A percentile compares a stretch with the other conserved stretches of the same genome.
Evolutionary conservation across 2,329 filamentous ascomycete species (phyloP).

Genomic region (Zymoseptoria pseudotritici): DNA sequence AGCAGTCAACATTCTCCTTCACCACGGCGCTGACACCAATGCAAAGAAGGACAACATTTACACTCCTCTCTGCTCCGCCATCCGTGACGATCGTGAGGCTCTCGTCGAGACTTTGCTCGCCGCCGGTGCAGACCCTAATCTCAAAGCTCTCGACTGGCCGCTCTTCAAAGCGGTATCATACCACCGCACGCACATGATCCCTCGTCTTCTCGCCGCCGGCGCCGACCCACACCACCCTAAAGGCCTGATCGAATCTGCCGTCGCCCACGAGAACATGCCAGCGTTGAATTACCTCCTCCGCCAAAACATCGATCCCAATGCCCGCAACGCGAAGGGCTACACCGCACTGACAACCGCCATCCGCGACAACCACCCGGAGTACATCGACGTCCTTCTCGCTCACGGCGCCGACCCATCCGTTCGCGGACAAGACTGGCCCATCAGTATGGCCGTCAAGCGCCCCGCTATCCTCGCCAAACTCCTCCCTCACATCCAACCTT

Average conservation of each 20-base stretch:
- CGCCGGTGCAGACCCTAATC: conserved; percentile 46
- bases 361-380: conserved; percentile 50
- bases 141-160: conserved; percentile 56
- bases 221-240: conserved; percentile 53
- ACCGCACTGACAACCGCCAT: conserved; percentile 62
- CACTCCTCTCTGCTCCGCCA: conserved; percentile 60
- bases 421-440: conserved; percentile 62
- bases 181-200: conserved; percentile 54
- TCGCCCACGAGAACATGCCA: conserved; percentile 54
- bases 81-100: conserved; percentile 57
- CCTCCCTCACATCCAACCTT: conserved; percentile 50
- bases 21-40: conserved; percentile 55
- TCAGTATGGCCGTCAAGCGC: conserved; percentile 59
- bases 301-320: conserved; percentile 54
- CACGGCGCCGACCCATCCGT: conserved; percentile 56
- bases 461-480: conserved; percentile 54
- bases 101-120: conserved; percentile 54
- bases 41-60: conserved; percentile 58
- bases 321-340: conserved; percentile 40
- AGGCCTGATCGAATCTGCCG: conserved; percentile 59
- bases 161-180: conserved; percentile 63
- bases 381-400: conserved; percentile 52
- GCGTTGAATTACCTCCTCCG: conserved; percentile 55
- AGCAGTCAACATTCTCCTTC: conserved; percentile 53
- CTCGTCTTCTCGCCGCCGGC: conserved; percentile 53